A percentile compares a stretch with the other conserved stretches of the same genome.
Conservation (phyloP, 805 yeast genomes). For the Yarrowia sp. region DNA sequence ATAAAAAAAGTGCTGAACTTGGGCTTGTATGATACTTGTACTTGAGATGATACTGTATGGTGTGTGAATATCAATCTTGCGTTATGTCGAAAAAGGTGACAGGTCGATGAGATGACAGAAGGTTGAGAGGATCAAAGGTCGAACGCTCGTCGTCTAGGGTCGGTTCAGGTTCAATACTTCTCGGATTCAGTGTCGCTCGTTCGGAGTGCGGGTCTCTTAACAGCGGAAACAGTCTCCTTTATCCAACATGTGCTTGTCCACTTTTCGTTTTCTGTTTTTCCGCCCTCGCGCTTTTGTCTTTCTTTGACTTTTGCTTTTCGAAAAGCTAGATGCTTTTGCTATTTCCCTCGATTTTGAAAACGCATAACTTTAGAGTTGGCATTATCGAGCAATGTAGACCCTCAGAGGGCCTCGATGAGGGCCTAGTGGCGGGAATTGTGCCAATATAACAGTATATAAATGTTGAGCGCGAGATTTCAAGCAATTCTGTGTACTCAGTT, state of each 20-base stretch:
- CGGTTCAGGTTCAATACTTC: not conserved
- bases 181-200: not conserved
- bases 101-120: not conserved
- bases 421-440: not conserved
- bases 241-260: not conserved
- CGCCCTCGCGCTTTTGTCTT: not conserved
- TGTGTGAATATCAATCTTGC: not conserved
- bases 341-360: conserved; percentile 13
- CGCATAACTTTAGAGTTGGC: not conserved
- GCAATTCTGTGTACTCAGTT: no score
- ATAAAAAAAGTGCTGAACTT: no score
- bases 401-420: not conserved
- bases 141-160: not conserved
- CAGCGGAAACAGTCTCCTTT: conserved; percentile 4
- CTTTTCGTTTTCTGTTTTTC: conserved; percentile 4
- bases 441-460: not conserved
- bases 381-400: conserved; percentile 4
- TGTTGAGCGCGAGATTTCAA: no score
- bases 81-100: not conserved
- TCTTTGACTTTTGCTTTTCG: not conserved
- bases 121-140: not conserved
- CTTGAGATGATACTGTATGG: not conserved
- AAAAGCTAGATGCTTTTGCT: not conserved
- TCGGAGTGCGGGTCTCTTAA: not conserved
- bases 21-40: not conserved